These are phyloP conservation scores for Mortierella sp. DNA, from an alignment of 371 early-diverging fungal genomes.

Conservation along the genomic window DNA sequence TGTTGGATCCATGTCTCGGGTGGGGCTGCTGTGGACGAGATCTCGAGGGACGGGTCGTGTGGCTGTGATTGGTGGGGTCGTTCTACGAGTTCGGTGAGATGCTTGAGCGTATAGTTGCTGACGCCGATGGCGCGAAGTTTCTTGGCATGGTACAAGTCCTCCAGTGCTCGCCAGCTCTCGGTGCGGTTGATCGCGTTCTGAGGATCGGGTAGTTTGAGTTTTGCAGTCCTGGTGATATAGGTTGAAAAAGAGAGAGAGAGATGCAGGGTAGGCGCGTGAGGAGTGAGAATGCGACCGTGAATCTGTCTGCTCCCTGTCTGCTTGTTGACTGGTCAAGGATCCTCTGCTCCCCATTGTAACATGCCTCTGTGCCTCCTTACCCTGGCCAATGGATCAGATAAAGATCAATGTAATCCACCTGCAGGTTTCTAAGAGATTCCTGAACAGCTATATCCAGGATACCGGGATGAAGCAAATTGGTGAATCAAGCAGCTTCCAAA, in stretches of 20 bases:
- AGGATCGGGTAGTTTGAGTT: slow-evolving; percentile 55
- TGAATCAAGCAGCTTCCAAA: neutral
- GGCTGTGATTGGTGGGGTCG: slow-evolving; percentile 39
- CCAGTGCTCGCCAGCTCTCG: slow-evolving; percentile 79
- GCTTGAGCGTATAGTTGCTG: slow-evolving; percentile 77
- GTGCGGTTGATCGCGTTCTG: slow-evolving; percentile 59
- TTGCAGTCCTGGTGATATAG: slow-evolving; percentile 62
- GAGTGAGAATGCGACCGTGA: too few species aligned
- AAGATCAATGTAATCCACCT: slow-evolving; percentile 82
- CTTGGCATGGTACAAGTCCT: slow-evolving; percentile 64
- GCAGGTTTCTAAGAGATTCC: slow-evolving; percentile 69
- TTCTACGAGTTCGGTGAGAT: slow-evolving; percentile 68
- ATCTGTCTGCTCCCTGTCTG: too few species aligned
- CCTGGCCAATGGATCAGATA: slow-evolving; percentile 95
- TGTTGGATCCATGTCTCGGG: neutral
- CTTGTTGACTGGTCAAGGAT: too few species aligned
- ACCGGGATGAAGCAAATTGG: neutral
- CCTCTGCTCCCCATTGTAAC: too few species aligned
- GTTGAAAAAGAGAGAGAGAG: neutral
- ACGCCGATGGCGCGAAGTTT: slow-evolving; percentile 82
- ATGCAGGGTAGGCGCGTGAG: too few species aligned
- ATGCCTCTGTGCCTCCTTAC: slow-evolving; percentile 22
- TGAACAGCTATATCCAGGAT: slow-evolving; percentile 55
- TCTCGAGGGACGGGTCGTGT: neutral
- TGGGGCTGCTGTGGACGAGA: neutral